Evolutionary conservation across 306 rosid species (phyloP).

Genomic region (Lathyrus tuberosus): DNA sequence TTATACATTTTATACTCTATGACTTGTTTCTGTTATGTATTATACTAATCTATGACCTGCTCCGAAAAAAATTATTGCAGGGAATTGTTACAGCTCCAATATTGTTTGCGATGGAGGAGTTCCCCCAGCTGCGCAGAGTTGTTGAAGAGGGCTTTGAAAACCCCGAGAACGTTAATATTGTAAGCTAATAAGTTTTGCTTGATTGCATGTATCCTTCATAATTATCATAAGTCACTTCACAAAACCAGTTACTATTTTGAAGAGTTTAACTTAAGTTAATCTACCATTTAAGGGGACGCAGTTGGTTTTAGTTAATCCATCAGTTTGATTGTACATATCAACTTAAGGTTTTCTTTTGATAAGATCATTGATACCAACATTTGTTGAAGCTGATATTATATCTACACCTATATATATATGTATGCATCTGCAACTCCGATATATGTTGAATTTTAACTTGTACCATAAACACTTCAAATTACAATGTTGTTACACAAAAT

Average conservation of each 20-base stretch:
- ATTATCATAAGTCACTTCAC: conserved; percentile 22
- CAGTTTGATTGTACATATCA: background rate
- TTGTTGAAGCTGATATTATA: conserved; percentile 1
- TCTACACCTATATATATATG: background rate
- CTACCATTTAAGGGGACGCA: conserved; percentile 1
- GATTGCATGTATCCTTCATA: conserved; percentile 28
- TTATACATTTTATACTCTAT: too few relatives aligned
- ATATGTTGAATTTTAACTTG: background rate
- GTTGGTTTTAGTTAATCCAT: conserved; percentile 9
- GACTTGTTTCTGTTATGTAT: background rate
- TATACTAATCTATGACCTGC: conserved; percentile 7
- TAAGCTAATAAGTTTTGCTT: conserved; percentile 51
- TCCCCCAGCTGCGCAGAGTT: conserved; percentile 74
- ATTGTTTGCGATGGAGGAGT: conserved; percentile 95
- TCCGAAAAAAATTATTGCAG: conserved; percentile 49
- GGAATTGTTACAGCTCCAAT: conserved; percentile 94
- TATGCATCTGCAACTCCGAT: background rate
- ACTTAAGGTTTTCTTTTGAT: conserved; percentile 10
- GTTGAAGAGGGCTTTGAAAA: conserved; percentile 78
- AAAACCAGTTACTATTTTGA: conserved; percentile 6
- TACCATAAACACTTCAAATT: conserved; percentile 4
- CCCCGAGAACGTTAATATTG: conserved; percentile 70
- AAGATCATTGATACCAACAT: conserved; percentile 6
- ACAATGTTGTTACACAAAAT: background rate
- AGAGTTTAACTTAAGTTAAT: background rate